A percentile compares a stretch with the other conserved stretches of the same genome.
phyloP scores from a whole-genome alignment of 345 rosid genomes.

The Heritiera littoralis region DNA sequence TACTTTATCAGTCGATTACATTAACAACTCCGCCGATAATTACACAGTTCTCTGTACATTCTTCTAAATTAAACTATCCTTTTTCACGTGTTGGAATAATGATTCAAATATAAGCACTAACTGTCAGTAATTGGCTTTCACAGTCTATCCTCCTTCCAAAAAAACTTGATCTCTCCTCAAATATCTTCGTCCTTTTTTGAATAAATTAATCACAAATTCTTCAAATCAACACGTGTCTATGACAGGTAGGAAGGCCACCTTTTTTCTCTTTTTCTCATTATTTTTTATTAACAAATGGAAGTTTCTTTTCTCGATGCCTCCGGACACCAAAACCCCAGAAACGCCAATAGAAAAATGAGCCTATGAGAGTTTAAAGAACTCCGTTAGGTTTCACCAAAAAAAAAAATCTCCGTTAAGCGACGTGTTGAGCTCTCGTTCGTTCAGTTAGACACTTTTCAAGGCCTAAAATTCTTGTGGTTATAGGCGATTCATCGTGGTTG shows the following conservation, averaged over 20 bases:
- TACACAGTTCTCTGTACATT: background rate
- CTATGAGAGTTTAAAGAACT: background rate
- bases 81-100: background rate
- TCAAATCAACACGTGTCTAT: background rate
- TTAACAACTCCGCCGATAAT: background rate
- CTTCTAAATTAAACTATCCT: background rate
- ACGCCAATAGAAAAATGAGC: background rate
- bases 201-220: background rate
- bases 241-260: constrained; percentile 7
- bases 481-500: constrained; percentile 11
- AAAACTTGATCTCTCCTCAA: constrained; percentile 16
- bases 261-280: background rate
- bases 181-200: constrained; percentile 18
- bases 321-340: background rate
- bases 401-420: background rate
- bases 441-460: background rate
- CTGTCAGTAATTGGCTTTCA: background rate
- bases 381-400: background rate
- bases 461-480: background rate
- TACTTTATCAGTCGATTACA: background rate
- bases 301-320: constrained; percentile 3
- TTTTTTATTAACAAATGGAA: background rate
- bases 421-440: background rate
- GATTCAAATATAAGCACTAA: background rate
- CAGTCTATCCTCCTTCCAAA: background rate